phyloP scores from a whole-genome alignment of 306 rosid genomes.

The Gillenia trifoliata region DNA sequence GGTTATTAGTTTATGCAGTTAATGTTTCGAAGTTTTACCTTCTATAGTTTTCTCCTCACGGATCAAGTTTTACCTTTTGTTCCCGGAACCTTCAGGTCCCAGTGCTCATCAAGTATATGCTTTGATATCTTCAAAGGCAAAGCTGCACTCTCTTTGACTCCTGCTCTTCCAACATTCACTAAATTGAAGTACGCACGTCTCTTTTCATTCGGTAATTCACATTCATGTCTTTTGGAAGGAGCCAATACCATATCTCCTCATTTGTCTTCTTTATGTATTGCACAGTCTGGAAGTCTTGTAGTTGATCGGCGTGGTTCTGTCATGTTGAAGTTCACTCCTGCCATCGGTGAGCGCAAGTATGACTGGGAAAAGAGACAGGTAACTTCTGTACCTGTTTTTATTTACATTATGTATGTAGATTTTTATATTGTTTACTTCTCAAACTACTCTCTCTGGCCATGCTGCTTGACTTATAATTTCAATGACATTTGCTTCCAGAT shows the following conservation, averaged over 20 bases:
- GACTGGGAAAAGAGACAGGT: slow-evolving; percentile 45
- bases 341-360: slow-evolving; percentile 45
- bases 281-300: slow-evolving; percentile 48
- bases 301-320: slow-evolving; percentile 54
- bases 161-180: slow-evolving; percentile 77
- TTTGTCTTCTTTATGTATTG: slow-evolving; percentile 14
- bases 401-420: neutral
- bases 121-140: slow-evolving; percentile 77
- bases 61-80: neutral
- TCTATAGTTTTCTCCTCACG: neutral
- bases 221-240: neutral
- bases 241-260: slow-evolving; percentile 1
- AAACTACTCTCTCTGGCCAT: neutral
- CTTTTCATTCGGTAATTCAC: neutral
- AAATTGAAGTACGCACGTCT: slow-evolving; percentile 46
- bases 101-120: slow-evolving; percentile 44
- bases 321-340: slow-evolving; percentile 38
- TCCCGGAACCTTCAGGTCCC: slow-evolving; percentile 42
- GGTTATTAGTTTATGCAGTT: slow-evolving; percentile 33
- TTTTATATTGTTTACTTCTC: neutral
- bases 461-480: slow-evolving; percentile 7
- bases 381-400: neutral
- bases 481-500: slow-evolving; percentile 33
- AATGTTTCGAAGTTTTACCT: neutral
- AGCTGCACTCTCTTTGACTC: slow-evolving; percentile 74